Percentiles rank a stretch among this genome's conserved stretches.
Evolutionary conservation across 805 yeast species (phyloP).

Genomic region (Wickerhamiella sorbophila): DNA sequence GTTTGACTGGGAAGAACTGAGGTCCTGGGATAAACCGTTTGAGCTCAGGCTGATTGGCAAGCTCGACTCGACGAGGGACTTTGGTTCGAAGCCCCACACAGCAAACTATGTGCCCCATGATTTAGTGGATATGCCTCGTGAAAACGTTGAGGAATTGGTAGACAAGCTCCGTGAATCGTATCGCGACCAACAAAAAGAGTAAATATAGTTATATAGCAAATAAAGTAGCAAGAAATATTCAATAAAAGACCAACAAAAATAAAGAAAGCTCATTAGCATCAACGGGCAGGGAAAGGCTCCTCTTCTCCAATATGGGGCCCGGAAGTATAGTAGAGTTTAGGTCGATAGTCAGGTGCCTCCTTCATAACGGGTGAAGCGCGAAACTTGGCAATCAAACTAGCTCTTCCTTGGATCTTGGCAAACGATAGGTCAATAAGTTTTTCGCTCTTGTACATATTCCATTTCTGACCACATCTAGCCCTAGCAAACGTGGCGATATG

Average conservation of each 20-base stretch:
- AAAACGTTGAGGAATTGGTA: slow-evolving; percentile 13
- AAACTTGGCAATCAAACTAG: slow-evolving; percentile 33
- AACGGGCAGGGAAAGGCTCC: slow-evolving; percentile 9
- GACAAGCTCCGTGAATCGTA: slow-evolving; percentile 8
- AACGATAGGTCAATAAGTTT: slow-evolving; percentile 38
- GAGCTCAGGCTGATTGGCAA: slow-evolving; percentile 51
- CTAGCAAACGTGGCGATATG: slow-evolving; percentile 33
- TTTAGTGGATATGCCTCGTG: slow-evolving; percentile 42
- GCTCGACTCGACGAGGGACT: slow-evolving; percentile 51
- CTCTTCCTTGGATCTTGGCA: slow-evolving; percentile 39
- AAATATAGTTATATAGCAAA: neutral
- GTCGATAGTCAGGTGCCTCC: slow-evolving; percentile 34
- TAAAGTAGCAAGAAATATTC: neutral
- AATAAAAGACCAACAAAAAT: neutral
- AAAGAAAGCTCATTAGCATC: neutral
- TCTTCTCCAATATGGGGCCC: slow-evolving; percentile 33
- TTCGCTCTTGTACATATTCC: slow-evolving; percentile 35
- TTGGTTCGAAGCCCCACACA: slow-evolving; percentile 68
- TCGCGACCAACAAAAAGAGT: slow-evolving; percentile 2
- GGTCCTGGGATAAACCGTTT: slow-evolving; percentile 23
- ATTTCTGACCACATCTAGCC: slow-evolving; percentile 34
- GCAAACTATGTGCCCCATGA: slow-evolving; percentile 89
- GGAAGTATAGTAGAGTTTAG: slow-evolving; percentile 32
- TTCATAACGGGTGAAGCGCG: slow-evolving; percentile 38
- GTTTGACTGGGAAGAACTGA: slow-evolving; percentile 73